Evolutionary conservation across 441 rosid genomes (phyloP).

Genomic region (Kokia cookei): DNA sequence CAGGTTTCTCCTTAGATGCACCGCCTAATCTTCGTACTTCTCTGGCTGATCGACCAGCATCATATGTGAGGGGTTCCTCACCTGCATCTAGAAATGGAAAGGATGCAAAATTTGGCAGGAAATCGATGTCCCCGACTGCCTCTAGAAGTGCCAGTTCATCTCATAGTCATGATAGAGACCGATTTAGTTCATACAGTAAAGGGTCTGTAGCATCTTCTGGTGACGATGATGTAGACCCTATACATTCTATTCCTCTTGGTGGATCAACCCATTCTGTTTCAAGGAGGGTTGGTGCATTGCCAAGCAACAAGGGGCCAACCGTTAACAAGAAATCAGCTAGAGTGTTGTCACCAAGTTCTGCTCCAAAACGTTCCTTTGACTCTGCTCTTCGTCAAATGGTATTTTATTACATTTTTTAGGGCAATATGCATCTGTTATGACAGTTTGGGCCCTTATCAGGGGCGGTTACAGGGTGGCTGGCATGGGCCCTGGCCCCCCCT

Average conservation of each 20-base stretch:
- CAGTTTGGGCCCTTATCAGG: background rate
- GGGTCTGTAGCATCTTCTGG: constrained; percentile 94
- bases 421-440: constrained; percentile 2
- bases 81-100: constrained; percentile 92
- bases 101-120: constrained; percentile 66
- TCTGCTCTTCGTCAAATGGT: constrained; percentile 86
- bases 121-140: constrained; percentile 94
- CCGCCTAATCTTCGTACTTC: constrained; percentile 99
- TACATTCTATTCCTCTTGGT: constrained; percentile 55
- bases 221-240: constrained; percentile 79
- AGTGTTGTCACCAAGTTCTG: constrained; percentile 63
- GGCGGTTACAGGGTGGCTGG: too few relatives aligned
- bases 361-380: constrained; percentile 83
- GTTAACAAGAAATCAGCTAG: constrained; percentile 55
- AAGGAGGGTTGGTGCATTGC: constrained; percentile 49
- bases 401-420: constrained; percentile 17
- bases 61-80: constrained; percentile 94
- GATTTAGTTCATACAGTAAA: constrained; percentile 74
- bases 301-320: constrained; percentile 57
- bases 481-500: too few relatives aligned
- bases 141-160: constrained; percentile 91
- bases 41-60: constrained; percentile 84
- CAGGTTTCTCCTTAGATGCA: constrained; percentile 93
- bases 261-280: constrained; percentile 48
- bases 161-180: constrained; percentile 84